Percentiles rank a stretch among this genome's conserved stretches.
Evolutionary conservation across 257 asterid genomes (phyloP).

Genomic region (Solanum sejunctum): DNA sequence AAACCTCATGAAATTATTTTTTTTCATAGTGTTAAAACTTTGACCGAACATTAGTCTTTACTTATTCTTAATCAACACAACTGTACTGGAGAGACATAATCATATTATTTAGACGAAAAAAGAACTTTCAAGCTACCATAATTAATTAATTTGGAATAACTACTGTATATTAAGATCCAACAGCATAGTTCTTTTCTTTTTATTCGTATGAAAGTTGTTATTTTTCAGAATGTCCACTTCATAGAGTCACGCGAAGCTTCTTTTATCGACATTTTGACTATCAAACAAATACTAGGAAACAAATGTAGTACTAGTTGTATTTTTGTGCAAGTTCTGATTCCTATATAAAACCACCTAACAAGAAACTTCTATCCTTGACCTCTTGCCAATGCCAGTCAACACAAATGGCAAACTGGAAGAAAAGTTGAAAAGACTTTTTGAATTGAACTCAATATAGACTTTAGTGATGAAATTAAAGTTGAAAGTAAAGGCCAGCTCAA

Average conservation of each 20-base stretch:
- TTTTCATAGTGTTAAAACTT: not conserved
- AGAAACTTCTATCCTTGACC: not conserved
- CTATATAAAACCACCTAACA: not conserved
- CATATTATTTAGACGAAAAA: not conserved
- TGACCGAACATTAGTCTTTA: not conserved
- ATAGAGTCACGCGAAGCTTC: too few species aligned
- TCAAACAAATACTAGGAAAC: not conserved
- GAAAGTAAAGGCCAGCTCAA: not conserved
- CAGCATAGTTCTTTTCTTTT: too few species aligned
- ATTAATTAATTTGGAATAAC: not conserved
- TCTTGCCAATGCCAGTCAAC: not conserved
- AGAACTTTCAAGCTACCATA: not conserved
- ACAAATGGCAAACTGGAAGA: not conserved
- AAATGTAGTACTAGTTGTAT: not conserved
- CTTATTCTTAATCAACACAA: not conserved
- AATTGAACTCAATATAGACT: too few species aligned
- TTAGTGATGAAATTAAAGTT: not conserved
- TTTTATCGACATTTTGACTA: too few species aligned
- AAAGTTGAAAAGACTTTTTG: too few species aligned
- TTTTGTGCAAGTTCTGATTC: not conserved
- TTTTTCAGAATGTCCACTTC: too few species aligned
- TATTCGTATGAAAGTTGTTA: too few species aligned
- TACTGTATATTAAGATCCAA: too few species aligned
- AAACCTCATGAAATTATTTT: too few species aligned
- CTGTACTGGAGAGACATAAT: not conserved